These are phyloP conservation scores for Diaporthe citri DNA, from an alignment of 2,329 filamentous ascomycete genomes.

Conservation along the genomic window DNA sequence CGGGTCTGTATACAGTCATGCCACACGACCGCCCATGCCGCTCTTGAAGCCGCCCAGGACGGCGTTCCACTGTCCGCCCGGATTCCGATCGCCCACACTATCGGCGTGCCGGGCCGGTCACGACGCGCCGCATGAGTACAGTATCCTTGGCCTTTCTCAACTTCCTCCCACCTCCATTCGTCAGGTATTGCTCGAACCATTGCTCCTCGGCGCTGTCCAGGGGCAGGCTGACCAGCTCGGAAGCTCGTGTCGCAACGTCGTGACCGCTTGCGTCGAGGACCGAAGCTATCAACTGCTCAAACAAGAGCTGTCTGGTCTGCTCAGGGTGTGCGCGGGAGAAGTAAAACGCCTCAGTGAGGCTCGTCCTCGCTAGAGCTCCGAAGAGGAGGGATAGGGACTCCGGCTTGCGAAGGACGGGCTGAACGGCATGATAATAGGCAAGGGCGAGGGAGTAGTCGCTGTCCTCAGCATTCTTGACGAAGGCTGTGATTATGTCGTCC, in stretches of 20 bases:
- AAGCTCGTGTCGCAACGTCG: constrained; percentile 66
- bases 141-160: constrained; percentile 78
- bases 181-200: constrained; percentile 80
- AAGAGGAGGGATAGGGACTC: constrained; percentile 76
- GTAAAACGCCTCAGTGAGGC: constrained; percentile 78
- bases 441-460: constrained; percentile 76
- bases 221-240: constrained; percentile 79
- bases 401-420: constrained; percentile 76
- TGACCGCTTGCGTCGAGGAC: constrained; percentile 62
- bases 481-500: constrained; percentile 81
- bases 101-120: constrained; percentile 72
- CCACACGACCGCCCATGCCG: constrained; percentile 52
- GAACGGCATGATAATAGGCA: constrained; percentile 83
- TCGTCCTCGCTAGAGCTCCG: constrained; percentile 74
- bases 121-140: constrained; percentile 79
- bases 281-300: constrained; percentile 73
- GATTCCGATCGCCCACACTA: constrained; percentile 57
- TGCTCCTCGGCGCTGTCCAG: constrained; percentile 77
- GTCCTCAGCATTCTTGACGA: constrained; percentile 72
- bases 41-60: constrained; percentile 65
- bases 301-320: constrained; percentile 71
- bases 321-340: constrained; percentile 77
- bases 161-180: constrained; percentile 73
- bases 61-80: constrained; percentile 61
- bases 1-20: background rate